phyloP scores from a whole-genome alignment of 352 stramenopile genomes.

The Pythium phragmiticola region DNA sequence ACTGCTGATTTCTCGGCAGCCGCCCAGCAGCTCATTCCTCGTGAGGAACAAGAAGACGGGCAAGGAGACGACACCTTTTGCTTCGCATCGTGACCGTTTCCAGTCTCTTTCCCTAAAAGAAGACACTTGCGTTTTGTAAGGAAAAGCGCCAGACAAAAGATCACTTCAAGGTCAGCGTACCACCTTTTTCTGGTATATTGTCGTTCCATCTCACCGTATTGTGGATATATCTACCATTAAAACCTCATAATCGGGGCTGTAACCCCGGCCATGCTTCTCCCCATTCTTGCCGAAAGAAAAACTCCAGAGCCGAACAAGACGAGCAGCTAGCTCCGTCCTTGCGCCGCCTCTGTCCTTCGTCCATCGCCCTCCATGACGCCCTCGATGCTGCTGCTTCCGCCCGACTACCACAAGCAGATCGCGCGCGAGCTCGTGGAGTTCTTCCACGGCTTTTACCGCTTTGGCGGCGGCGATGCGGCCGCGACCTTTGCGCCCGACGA shows the following conservation, averaged over 20 bases:
- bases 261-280: not conserved
- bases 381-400: constrained; percentile 52
- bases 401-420: constrained; percentile 69
- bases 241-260: constrained; percentile 9
- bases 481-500: constrained; percentile 58
- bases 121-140: not conserved
- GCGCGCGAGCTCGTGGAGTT: constrained; percentile 65
- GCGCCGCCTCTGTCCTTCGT: not conserved
- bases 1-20: not conserved
- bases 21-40: not conserved
- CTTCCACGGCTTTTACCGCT: constrained; percentile 83
- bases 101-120: not conserved
- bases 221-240: not conserved
- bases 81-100: constrained; percentile 9
- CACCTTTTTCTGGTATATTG: constrained; percentile 2
- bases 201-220: not conserved
- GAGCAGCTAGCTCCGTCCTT: not conserved
- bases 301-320: not conserved
- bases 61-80: constrained; percentile 4
- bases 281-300: not conserved
- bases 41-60: not conserved
- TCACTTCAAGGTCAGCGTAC: constrained; percentile 11
- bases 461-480: constrained; percentile 40
- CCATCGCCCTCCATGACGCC: constrained; percentile 3
- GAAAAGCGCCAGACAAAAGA: not conserved